Evolutionary conservation across 345 rosid species (phyloP).

Genomic region (Eucalyptus globulus): DNA sequence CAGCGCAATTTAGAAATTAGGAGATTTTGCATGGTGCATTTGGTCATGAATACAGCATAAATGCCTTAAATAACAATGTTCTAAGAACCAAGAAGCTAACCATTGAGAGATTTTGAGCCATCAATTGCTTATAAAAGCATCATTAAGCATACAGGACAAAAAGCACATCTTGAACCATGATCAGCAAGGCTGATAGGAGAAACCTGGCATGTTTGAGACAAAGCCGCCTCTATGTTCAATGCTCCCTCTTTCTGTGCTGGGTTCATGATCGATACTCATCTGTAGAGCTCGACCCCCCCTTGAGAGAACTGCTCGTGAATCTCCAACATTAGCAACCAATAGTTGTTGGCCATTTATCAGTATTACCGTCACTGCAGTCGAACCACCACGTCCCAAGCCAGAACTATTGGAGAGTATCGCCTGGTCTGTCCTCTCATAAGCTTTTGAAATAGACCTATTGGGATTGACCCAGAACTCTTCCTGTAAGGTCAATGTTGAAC

Average conservation of each 20-base stretch:
- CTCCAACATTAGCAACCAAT: constrained; percentile 68
- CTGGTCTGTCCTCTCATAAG: constrained; percentile 58
- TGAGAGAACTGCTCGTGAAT: constrained; percentile 61
- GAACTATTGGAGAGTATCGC: constrained; percentile 42
- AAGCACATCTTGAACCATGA: not conserved
- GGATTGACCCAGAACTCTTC: constrained; percentile 46
- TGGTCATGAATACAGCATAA: not conserved
- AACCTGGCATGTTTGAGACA: constrained; percentile 79
- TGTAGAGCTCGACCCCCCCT: constrained; percentile 44
- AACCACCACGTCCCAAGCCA: constrained; percentile 62
- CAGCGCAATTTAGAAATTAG: not conserved
- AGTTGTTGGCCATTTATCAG: constrained; percentile 35
- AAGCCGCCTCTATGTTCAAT: constrained; percentile 59
- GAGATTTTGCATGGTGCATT: not conserved
- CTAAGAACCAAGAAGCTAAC: not conserved
- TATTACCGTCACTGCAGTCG: constrained; percentile 73
- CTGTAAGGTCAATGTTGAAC: constrained; percentile 1
- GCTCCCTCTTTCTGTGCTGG: constrained; percentile 47
- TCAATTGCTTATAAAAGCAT: not conserved
- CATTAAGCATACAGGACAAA: not conserved
- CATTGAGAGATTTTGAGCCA: not conserved
- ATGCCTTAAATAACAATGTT: not conserved
- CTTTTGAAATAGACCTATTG: constrained; percentile 19
- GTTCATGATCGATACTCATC: constrained; percentile 57
- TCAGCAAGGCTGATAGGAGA: not conserved